A percentile compares a stretch with the other conserved stretches of the same genome.
Evolutionary conservation across 192 early-diverging fungal species (phyloP).

Genomic region (Powellomyces hirtus): DNA sequence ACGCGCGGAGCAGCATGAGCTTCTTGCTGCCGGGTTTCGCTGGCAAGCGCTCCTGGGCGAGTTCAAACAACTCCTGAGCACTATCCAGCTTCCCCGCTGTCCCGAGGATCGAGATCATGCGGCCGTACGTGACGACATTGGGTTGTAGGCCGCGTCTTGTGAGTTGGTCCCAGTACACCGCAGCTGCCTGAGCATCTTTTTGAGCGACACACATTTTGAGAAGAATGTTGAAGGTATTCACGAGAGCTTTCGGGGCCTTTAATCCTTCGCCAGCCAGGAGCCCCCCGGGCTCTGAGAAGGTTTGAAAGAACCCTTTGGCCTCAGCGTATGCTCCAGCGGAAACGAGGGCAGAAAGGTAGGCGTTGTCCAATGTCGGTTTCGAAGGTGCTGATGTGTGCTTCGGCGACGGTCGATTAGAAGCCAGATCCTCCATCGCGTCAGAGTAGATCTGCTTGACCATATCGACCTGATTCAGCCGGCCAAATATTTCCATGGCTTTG

Average conservation of each 20-base stretch:
- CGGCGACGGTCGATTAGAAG: background rate
- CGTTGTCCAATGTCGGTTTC: background rate
- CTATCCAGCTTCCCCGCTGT: background rate
- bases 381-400: background rate
- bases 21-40: background rate
- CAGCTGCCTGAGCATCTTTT: background rate
- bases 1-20: conserved; percentile 12
- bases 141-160: conserved; percentile 8
- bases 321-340: background rate
- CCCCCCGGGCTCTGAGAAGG: background rate
- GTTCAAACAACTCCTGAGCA: conserved; percentile 8
- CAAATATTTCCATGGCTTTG: conserved; percentile 13
- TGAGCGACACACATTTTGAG: conserved; percentile 13
- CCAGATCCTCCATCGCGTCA: background rate
- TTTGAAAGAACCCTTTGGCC: background rate
- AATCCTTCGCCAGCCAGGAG: conserved; percentile 2
- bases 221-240: conserved; percentile 10
- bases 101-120: conserved; percentile 24
- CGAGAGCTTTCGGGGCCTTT: background rate
- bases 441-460: background rate
- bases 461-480: background rate
- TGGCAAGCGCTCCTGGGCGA: background rate
- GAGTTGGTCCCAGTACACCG: conserved; percentile 7
- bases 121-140: conserved; percentile 17
- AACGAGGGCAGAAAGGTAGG: conserved; percentile 15